Percentiles rank a stretch among this genome's conserved stretches.
phyloP scores from a whole-genome alignment of 2,329 filamentous ascomycete genomes.

The Lecanicillium sp. region DNA sequence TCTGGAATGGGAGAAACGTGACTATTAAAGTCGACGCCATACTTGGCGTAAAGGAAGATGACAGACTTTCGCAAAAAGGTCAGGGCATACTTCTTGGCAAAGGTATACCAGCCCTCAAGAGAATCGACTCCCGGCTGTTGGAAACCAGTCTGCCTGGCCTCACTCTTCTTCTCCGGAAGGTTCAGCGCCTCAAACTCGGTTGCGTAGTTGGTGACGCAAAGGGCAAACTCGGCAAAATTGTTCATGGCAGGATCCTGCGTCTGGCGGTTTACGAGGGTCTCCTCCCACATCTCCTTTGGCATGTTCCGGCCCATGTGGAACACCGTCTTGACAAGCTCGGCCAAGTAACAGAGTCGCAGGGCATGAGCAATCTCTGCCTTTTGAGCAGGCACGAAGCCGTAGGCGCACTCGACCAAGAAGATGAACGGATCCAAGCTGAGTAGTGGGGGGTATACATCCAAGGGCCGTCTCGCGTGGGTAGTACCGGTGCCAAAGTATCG shows the following conservation, averaged over 20 bases:
- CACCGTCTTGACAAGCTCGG: slow-evolving; percentile 81
- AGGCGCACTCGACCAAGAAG: slow-evolving; percentile 72
- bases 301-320: slow-evolving; percentile 50
- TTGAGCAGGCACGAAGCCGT: slow-evolving; percentile 61
- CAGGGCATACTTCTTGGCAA: slow-evolving; percentile 77
- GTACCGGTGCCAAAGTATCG: slow-evolving; percentile 39
- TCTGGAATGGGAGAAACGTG: slow-evolving; percentile 56
- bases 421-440: slow-evolving; percentile 66
- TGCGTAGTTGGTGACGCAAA: slow-evolving; percentile 36
- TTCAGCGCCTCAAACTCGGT: slow-evolving; percentile 31
- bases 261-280: slow-evolving; percentile 33
- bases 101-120: slow-evolving; percentile 46
- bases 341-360: slow-evolving; percentile 78
- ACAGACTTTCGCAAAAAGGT: slow-evolving; percentile 79
- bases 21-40: slow-evolving; percentile 79
- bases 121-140: slow-evolving; percentile 47
- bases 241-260: slow-evolving; percentile 38
- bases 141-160: slow-evolving; percentile 40
- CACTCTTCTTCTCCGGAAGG: slow-evolving; percentile 16
- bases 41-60: slow-evolving; percentile 79
- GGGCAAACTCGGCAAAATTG: slow-evolving; percentile 49
- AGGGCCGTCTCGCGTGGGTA: slow-evolving; percentile 29
- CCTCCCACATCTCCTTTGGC: slow-evolving; percentile 40
- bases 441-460: slow-evolving; percentile 47
- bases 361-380: slow-evolving; percentile 71